Evolutionary conservation across 2,329 filamentous ascomycete genomes (phyloP), one percentile per base, ranked within the genome.

Genomic region (Stemphylium vesicarium): DNA sequence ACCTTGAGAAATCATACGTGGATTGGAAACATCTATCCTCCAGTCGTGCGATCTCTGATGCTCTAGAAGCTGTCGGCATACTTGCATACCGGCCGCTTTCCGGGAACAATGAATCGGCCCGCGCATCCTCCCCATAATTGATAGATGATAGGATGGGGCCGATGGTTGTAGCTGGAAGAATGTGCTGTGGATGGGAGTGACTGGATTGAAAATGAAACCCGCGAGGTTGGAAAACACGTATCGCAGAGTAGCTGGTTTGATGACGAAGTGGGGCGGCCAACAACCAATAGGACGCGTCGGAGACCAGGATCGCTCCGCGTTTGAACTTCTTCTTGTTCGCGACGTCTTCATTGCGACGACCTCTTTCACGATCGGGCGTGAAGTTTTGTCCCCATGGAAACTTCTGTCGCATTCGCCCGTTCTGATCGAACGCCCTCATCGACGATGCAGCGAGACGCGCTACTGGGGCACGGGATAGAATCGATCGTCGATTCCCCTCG

Each of bases 401-500:
- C 20, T 26, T 24, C 24, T 7, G 31, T n/a, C 13, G 18, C 18
- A 24, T 42, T 41, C 13, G 24, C 16, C 13, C 15, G 20, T 35
- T 16, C 13, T 29, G 12, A 18, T 18, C 7, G 9, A 8, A 29
- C 15, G n/a, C 10, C 31, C 31, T 16, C 31, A 44, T 35, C 41
- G 41, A 31, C 41, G 41, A 44, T 44, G 31, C 31, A 44, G 20
- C 24, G 31, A n/a, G 18, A 24, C 31, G 24, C 13, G 22, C 31
- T 44, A 22, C 42, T 12, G 31, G 8, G 22, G 39, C 24, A 16
- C 33, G 16, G 15, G 8, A 31, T 9, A 9, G 12, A 18, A 44
- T 44, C 51, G 45, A 54, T 44, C 51, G 50, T 39, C 51, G 39
- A 50, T 39, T 24, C 15, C 26, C n/a, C 41, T 54, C 51, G 51